phyloP scores from a whole-genome alignment of 2,329 filamentous ascomycete species.

The Nigrospora oryzae region DNA sequence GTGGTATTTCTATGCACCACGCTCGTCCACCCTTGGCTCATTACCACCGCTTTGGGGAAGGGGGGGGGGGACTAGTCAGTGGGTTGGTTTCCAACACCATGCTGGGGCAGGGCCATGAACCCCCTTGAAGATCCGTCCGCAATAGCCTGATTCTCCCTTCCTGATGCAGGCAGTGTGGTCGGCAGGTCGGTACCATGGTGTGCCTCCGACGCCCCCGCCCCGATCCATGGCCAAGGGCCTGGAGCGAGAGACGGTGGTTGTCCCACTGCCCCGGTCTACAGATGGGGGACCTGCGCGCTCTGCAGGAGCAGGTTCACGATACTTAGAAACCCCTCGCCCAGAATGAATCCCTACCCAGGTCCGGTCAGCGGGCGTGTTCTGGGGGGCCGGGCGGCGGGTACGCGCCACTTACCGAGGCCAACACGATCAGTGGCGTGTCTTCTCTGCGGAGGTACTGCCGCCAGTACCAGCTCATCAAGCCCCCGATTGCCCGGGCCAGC shows the following conservation, averaged over 20 bases:
- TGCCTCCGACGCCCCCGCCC: too few relatives aligned
- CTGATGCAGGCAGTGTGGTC: too few relatives aligned
- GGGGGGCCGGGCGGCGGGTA: not conserved
- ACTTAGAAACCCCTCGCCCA: slow-evolving; percentile 86
- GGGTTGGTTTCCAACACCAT: too few relatives aligned
- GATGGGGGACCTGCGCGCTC: slow-evolving; percentile 66
- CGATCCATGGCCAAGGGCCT: too few relatives aligned
- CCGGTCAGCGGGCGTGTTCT: not conserved
- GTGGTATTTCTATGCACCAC: not conserved
- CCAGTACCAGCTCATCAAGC: slow-evolving; percentile 72
- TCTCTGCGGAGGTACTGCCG: slow-evolving; percentile 37
- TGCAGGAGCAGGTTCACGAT: slow-evolving; percentile 84
- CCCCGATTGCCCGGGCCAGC: slow-evolving; percentile 76
- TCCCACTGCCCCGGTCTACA: slow-evolving; percentile 28
- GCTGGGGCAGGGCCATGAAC: too few relatives aligned
- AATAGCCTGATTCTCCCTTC: too few relatives aligned
- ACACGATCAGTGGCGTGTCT: slow-evolving; percentile 77
- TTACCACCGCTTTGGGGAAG: too few relatives aligned
- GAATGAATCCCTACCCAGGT: slow-evolving; percentile 63
- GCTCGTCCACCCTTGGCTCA: too few relatives aligned
- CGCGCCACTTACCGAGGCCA: slow-evolving; percentile 54
- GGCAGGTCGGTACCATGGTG: too few relatives aligned
- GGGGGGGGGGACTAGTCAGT: too few relatives aligned
- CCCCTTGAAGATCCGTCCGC: too few relatives aligned
- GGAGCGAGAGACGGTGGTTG: too few relatives aligned